Percentiles rank a stretch among this genome's conserved stretches.
Evolutionary conservation across 768 basidiomycete genomes (phyloP).

Genomic region (Artomyces pyxidatus): DNA sequence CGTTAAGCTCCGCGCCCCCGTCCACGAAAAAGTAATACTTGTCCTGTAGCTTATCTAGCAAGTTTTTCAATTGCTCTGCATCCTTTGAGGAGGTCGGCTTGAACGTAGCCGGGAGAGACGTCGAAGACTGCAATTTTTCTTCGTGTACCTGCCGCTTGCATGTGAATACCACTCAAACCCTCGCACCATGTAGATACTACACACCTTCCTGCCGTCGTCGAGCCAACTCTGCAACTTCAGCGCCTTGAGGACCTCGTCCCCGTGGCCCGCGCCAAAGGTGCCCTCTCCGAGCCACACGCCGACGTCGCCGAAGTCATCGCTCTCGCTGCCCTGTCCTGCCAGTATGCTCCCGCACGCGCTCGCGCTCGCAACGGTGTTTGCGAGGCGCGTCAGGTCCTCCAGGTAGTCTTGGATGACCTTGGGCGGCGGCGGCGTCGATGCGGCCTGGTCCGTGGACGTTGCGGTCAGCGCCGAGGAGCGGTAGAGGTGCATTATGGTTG

Average conservation of each 20-base stretch:
- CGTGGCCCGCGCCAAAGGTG: conserved; percentile 25
- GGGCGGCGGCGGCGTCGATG: conserved; percentile 9
- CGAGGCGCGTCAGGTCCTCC: conserved; percentile 28
- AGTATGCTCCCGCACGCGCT: conserved; percentile 44
- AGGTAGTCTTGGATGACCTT: conserved; percentile 8
- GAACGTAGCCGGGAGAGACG: conserved; percentile 9
- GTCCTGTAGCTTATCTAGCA: conserved; percentile 10
- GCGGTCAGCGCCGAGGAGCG: conserved; percentile 12
- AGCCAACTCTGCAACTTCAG: conserved; percentile 15
- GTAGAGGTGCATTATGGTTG: conserved; percentile 11
- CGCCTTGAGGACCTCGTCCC: conserved; percentile 24
- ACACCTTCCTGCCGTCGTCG: conserved; percentile 7
- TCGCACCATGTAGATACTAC: neutral
- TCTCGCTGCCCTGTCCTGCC: conserved; percentile 45
- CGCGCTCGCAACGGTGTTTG: conserved; percentile 32
- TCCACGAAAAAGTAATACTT: conserved; percentile 9
- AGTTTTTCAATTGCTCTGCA: conserved; percentile 8
- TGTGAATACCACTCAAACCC: neutral
- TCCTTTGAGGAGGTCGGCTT: neutral
- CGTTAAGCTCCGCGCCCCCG: neutral
- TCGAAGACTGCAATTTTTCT: conserved; percentile 8
- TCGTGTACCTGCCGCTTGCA: conserved; percentile 7
- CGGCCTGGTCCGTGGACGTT: neutral
- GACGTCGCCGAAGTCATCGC: conserved; percentile 48
- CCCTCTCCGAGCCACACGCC: conserved; percentile 45